These are phyloP conservation scores for Leccinum pellstonianum DNA, from an alignment of 768 basidiomycete genomes.

Conservation along the genomic window DNA sequence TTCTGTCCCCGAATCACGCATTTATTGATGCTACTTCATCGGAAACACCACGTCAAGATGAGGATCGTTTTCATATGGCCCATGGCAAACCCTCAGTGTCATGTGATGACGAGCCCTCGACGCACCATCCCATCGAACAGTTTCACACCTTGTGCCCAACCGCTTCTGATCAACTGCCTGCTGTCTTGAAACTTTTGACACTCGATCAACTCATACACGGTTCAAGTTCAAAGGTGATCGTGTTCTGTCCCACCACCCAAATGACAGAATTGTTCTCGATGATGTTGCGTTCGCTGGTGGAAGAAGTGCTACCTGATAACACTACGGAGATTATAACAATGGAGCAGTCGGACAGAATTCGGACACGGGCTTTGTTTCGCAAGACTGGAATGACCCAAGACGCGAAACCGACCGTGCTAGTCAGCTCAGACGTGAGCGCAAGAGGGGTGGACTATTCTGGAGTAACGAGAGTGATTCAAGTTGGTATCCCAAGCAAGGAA, in stretches of 20 bases:
- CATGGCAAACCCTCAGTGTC: neutral
- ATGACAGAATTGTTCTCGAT: constrained; percentile 74
- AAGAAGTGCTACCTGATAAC: constrained; percentile 48
- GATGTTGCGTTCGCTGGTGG: constrained; percentile 52
- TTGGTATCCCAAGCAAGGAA: constrained; percentile 69
- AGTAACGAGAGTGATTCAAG: constrained; percentile 87
- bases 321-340: constrained; percentile 67
- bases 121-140: constrained; percentile 77
- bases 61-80: neutral
- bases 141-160: constrained; percentile 72
- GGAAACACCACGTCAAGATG: constrained; percentile 26
- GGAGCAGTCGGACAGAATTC: constrained; percentile 19
- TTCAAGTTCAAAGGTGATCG: constrained; percentile 65
- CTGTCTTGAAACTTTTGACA: constrained; percentile 74
- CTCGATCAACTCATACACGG: constrained; percentile 83
- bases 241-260: constrained; percentile 86
- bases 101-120: constrained; percentile 37
- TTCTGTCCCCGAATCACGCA: constrained; percentile 57
- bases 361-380: constrained; percentile 27
- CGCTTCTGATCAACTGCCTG: constrained; percentile 70
- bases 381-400: constrained; percentile 15
- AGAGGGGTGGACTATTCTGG: constrained; percentile 88
- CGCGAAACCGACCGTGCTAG: constrained; percentile 55
- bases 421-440: constrained; percentile 88
- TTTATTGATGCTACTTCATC: constrained; percentile 73